A percentile compares a stretch with the other conserved stretches of the same genome.
Evolutionary conservation across 139 green algal genomes (phyloP).

Genomic region (Ostreobium quekettii): DNA sequence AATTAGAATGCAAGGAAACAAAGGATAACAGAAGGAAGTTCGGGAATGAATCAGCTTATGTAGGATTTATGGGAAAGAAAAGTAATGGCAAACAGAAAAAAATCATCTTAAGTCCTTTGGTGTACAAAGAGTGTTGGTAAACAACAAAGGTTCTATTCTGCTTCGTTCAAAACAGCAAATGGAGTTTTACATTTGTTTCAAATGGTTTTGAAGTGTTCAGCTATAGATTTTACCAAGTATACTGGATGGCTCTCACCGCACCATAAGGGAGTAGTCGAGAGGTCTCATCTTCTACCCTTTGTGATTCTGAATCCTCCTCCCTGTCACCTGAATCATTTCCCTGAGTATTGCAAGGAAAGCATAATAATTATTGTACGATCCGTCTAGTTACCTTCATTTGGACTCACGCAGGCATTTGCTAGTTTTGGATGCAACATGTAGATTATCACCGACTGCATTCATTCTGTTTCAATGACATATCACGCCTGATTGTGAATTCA

Average conservation of each 20-base stretch:
- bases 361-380: too few relatives aligned
- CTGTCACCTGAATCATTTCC: neutral
- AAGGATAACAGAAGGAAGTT: neutral
- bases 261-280: neutral
- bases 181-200: neutral
- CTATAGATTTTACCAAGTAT: neutral
- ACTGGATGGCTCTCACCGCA: neutral
- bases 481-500: too few relatives aligned
- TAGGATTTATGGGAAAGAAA: neutral
- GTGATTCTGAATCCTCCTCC: neutral
- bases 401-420: too few relatives aligned
- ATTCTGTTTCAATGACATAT: too few relatives aligned
- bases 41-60: neutral
- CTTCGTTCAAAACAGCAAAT: neutral
- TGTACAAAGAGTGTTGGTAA: neutral
- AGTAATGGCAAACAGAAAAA: neutral
- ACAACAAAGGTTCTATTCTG: neutral
- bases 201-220: neutral
- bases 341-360: neutral
- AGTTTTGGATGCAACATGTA: too few relatives aligned
- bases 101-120: neutral
- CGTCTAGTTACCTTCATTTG: too few relatives aligned
- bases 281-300: neutral
- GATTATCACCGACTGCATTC: too few relatives aligned
- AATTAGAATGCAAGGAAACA: slow-evolving; percentile 7